Conservation (phyloP, 345 rosid species). For the Brassica nigra region DNA sequence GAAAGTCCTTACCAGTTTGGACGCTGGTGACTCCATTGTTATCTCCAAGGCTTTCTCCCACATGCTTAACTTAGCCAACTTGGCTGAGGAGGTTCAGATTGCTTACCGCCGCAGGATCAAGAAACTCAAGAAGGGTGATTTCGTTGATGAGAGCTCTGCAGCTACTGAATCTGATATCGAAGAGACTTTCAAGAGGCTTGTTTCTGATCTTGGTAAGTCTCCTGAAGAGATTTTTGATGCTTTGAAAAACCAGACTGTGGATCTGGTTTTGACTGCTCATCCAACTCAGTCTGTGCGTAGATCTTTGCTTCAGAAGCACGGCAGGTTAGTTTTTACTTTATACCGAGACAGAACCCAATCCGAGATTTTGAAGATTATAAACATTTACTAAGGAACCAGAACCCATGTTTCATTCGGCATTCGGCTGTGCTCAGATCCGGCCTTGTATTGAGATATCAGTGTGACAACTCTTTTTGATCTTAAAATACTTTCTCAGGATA, state of each 20-base stretch:
- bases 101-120: constrained; percentile 82
- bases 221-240: constrained; percentile 96
- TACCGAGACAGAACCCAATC: no score
- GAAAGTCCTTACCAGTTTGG: constrained; percentile 77
- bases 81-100: constrained; percentile 98
- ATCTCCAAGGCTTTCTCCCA: constrained; percentile 85
- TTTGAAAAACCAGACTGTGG: constrained; percentile 94
- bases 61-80: constrained; percentile 97
- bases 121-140: constrained; percentile 74
- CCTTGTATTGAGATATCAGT: neutral
- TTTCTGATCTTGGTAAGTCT: constrained; percentile 72
- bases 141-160: constrained; percentile 78
- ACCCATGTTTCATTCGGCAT: no score
- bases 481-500: constrained; percentile 54
- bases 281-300: constrained; percentile 96
- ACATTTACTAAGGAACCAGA: no score
- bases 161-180: constrained; percentile 95
- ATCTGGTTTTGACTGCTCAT: constrained; percentile 95
- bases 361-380: no score
- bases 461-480: neutral
- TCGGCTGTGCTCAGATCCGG: no score
- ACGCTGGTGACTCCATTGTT: constrained; percentile 96
- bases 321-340: constrained; percentile 53
- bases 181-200: constrained; percentile 91
- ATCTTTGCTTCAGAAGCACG: constrained; percentile 98